Conservation (phyloP, 2,329 filamentous ascomycete genomes). For the Penicillium sumatraense region DNA sequence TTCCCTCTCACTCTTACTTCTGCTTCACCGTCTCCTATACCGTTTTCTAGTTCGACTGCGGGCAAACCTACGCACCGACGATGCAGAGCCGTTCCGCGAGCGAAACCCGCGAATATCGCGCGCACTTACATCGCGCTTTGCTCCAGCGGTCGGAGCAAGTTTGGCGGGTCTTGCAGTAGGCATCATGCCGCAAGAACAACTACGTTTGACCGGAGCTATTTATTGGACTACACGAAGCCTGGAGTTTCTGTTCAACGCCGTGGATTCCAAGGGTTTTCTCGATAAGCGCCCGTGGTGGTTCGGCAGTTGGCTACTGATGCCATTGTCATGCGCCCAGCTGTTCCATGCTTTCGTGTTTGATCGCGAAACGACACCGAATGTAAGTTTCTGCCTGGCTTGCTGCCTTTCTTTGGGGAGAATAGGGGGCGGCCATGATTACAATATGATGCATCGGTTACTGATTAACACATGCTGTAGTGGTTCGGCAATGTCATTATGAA, state of each 20-base stretch:
- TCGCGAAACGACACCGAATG: conserved; percentile 71
- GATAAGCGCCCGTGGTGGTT: conserved; percentile 79
- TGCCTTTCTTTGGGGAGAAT: not conserved
- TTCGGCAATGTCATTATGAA: conserved; percentile 70
- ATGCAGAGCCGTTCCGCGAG: conserved; percentile 77
- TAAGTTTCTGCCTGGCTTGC: conserved; percentile 28
- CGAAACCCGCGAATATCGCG: conserved; percentile 78
- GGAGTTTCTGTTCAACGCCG: conserved; percentile 84
- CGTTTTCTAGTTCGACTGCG: conserved; percentile 85
- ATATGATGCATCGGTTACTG: not conserved
- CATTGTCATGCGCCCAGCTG: conserved; percentile 74
- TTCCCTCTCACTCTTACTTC: conserved; percentile 81
- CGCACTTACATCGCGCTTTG: conserved; percentile 79
- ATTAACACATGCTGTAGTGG: conserved; percentile 38
- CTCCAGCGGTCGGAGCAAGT: conserved; percentile 88
- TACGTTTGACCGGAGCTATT: conserved; percentile 80
- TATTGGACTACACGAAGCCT: conserved; percentile 79
- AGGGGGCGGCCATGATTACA: too few species aligned
- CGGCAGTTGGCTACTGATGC: conserved; percentile 82
- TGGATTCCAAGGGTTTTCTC: conserved; percentile 73
- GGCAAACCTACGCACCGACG: conserved; percentile 75
- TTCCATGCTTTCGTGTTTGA: conserved; percentile 79
- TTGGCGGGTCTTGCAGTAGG: conserved; percentile 83
- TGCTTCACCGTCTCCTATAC: conserved; percentile 86
- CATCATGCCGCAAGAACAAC: conserved; percentile 70